phyloP scores from a whole-genome alignment of 2,329 filamentous ascomycete species.

The Colletotrichum plurivorum region DNA sequence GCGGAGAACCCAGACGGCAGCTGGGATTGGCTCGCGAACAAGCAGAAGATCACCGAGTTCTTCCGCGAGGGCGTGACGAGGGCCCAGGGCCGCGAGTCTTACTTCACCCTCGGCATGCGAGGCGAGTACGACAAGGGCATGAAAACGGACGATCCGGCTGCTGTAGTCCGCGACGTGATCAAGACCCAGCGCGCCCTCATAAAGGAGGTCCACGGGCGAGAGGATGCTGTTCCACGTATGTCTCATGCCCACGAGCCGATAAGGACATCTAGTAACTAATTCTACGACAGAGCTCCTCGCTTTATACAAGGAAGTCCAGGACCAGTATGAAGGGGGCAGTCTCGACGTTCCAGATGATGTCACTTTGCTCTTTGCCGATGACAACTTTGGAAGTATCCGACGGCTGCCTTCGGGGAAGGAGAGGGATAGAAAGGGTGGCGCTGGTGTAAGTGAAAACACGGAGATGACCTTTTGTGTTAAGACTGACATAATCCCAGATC shows the following conservation, averaged over 20 bases:
- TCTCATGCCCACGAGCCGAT: background rate
- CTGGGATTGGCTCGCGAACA: constrained; percentile 74
- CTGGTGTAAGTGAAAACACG: constrained; percentile 59
- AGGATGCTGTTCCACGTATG: constrained; percentile 57
- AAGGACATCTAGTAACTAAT: background rate
- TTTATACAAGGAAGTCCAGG: constrained; percentile 76
- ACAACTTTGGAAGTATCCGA: constrained; percentile 73
- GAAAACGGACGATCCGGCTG: constrained; percentile 64
- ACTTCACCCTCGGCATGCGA: constrained; percentile 72
- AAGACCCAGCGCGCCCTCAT: constrained; percentile 68
- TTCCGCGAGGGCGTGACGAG: constrained; percentile 69
- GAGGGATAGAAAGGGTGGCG: constrained; percentile 65
- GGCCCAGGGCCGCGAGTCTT: constrained; percentile 69
- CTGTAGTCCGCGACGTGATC: constrained; percentile 67
- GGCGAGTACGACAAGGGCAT: constrained; percentile 71
- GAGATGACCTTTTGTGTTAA: constrained; percentile 32
- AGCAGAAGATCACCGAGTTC: constrained; percentile 67
- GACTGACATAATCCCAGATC: constrained; percentile 43
- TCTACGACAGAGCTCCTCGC: constrained; percentile 68
- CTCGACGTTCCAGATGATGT: constrained; percentile 73
- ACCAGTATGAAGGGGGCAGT: constrained; percentile 70
- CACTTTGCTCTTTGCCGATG: constrained; percentile 73
- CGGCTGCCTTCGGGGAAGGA: constrained; percentile 69
- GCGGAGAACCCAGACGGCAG: constrained; percentile 58
- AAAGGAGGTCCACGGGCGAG: constrained; percentile 62